Percentiles rank a stretch among this genome's conserved stretches.
phyloP scores from a whole-genome alignment of 768 basidiomycete species.

The Podaxis rugospora region DNA sequence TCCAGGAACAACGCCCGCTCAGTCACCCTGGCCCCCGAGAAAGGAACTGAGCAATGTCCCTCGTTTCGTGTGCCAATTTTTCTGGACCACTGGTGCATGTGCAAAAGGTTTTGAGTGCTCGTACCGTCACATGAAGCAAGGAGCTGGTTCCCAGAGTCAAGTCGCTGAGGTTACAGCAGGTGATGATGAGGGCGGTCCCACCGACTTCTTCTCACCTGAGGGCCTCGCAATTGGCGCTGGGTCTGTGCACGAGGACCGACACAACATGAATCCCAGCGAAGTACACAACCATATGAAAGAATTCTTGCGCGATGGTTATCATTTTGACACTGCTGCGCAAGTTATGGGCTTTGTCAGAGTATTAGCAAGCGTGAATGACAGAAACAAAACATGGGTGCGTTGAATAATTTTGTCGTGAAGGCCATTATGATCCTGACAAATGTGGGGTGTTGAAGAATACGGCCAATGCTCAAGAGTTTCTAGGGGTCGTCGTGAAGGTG shows the following conservation, averaged over 20 bases:
- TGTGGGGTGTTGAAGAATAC: conserved; percentile 24
- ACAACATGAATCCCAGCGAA: conserved; percentile 36
- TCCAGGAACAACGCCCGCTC: too few relatives aligned
- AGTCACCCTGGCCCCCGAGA: too few relatives aligned
- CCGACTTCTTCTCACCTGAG: conserved; percentile 36
- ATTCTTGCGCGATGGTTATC: conserved; percentile 39
- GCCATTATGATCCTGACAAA: background rate
- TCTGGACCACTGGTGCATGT: conserved; percentile 45
- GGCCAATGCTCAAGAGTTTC: conserved; percentile 48
- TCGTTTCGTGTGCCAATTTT: conserved; percentile 32
- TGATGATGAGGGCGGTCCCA: conserved; percentile 35
- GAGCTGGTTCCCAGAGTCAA: conserved; percentile 9
- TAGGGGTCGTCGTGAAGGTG: conserved; percentile 12
- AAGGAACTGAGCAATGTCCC: conserved; percentile 26
- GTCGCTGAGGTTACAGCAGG: conserved; percentile 14
- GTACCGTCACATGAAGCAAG: conserved; percentile 29
- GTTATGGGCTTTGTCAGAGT: conserved; percentile 41
- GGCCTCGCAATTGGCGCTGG: conserved; percentile 13
- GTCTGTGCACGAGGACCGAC: background rate
- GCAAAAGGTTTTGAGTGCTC: conserved; percentile 40
- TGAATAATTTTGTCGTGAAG: background rate
- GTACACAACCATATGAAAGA: conserved; percentile 40
- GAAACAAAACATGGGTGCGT: conserved; percentile 39
- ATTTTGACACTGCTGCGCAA: conserved; percentile 35
- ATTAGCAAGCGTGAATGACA: conserved; percentile 32